Evolutionary conservation across 139 green algal genomes (phyloP).

Genomic region (Chlorella vulgaris): DNA sequence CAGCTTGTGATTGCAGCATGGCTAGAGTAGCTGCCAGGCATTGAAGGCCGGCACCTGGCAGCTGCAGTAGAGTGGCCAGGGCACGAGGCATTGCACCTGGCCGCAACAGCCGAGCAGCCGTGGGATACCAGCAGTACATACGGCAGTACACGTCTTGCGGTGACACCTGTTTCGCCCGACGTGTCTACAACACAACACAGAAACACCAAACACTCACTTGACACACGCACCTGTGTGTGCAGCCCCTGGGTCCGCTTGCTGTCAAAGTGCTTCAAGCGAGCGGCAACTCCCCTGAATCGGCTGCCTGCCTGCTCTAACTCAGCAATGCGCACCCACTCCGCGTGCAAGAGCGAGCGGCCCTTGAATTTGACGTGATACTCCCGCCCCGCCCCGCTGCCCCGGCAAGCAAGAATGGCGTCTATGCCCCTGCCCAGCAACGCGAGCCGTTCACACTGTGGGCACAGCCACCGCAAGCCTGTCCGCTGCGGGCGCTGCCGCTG

Average conservation of each 20-base stretch:
- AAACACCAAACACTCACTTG: neutral
- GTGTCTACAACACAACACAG: neutral
- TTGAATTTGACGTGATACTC: conserved; percentile 17
- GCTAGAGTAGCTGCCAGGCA: neutral
- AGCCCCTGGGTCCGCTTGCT: neutral
- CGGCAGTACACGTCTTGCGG: neutral
- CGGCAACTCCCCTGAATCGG: neutral
- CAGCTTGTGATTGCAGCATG: neutral
- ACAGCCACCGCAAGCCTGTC: neutral
- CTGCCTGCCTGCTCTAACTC: conserved; percentile 12
- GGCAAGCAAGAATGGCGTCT: neutral
- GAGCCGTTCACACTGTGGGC: conserved; percentile 12
- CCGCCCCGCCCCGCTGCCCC: conserved; percentile 1
- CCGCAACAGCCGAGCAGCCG: no score
- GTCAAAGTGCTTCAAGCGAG: neutral
- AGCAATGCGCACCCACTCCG: neutral
- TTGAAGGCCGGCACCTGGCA: neutral
- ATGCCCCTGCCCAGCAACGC: neutral
- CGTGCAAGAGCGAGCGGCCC: conserved; percentile 4
- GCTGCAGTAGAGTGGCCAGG: no score
- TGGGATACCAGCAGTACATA: neutral
- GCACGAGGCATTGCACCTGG: no score
- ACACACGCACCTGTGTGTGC: neutral
- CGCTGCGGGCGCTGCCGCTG: neutral
- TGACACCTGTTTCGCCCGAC: no score